phyloP scores from a whole-genome alignment of 306 rosid genomes.

The Glycine latifolia region DNA sequence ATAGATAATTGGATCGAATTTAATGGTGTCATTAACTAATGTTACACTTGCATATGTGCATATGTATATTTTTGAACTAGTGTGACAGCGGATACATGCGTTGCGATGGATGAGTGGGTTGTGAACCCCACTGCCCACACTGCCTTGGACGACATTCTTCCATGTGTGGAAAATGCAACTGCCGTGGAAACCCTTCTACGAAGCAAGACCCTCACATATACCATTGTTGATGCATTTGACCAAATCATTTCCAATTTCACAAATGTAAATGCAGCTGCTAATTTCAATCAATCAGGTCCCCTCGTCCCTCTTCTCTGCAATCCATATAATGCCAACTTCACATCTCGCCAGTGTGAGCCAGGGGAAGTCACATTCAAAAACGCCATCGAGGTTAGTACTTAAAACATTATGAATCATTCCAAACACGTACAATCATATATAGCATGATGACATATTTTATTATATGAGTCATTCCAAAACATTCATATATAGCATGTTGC shows the following conservation, averaged over 20 bases:
- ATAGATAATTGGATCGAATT: neutral
- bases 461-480: too few species aligned
- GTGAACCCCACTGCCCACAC: constrained; percentile 73
- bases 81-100: constrained; percentile 77
- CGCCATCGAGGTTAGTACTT: constrained; percentile 33
- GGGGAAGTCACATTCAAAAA: constrained; percentile 61
- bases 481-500: too few species aligned
- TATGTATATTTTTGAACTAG: constrained; percentile 41
- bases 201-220: constrained; percentile 57
- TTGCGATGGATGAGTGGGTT: constrained; percentile 90
- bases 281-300: constrained; percentile 76
- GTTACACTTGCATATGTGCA: too few species aligned
- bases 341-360: constrained; percentile 49
- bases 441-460: too few species aligned
- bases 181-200: constrained; percentile 53
- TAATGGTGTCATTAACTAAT: too few species aligned
- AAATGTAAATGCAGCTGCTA: constrained; percentile 41
- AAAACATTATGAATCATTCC: neutral
- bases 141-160: constrained; percentile 80
- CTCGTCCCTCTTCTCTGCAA: constrained; percentile 70
- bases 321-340: constrained; percentile 56
- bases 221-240: constrained; percentile 52
- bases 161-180: constrained; percentile 74
- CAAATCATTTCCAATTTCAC: constrained; percentile 42
- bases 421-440: too few species aligned